A percentile compares a stretch with the other conserved stretches of the same genome.
Conservation (phyloP, 2,329 filamentous ascomycete species). For the Fusarium sp. region DNA sequence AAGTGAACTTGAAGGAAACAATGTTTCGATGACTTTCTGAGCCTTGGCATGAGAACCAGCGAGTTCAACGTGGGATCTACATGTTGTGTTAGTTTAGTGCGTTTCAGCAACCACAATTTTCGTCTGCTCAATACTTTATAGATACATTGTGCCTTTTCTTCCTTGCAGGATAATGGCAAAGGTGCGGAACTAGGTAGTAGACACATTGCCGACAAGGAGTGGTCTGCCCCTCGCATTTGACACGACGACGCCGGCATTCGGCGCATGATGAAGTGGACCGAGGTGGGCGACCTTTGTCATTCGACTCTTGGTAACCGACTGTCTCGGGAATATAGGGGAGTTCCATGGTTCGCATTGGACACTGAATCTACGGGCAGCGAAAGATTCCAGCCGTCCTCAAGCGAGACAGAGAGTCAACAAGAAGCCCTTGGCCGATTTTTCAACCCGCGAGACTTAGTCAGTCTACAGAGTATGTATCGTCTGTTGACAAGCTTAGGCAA, state of each 20-base stretch:
- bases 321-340: neutral
- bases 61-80: conserved; percentile 10
- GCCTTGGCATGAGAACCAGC: neutral
- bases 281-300: neutral
- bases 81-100: neutral
- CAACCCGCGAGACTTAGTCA: too few species aligned
- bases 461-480: neutral
- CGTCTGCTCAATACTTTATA: neutral
- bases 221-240: conserved; percentile 17
- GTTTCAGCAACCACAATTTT: too few species aligned
- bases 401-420: neutral
- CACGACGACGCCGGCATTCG: conserved; percentile 21
- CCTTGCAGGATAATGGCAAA: conserved; percentile 17
- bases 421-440: neutral
- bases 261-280: conserved; percentile 15
- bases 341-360: neutral
- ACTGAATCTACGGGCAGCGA: too few species aligned
- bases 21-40: neutral
- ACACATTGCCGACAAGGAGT: conserved; percentile 19
- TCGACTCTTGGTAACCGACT: neutral
- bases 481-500: neutral
- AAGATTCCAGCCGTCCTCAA: neutral
- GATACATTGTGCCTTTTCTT: conserved; percentile 16
- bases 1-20: conserved; percentile 3
- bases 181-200: conserved; percentile 23